A percentile compares a stretch with the other conserved stretches of the same genome.
phyloP scores from a whole-genome alignment of 768 basidiomycete genomes.

The Suillus alpinus region DNA sequence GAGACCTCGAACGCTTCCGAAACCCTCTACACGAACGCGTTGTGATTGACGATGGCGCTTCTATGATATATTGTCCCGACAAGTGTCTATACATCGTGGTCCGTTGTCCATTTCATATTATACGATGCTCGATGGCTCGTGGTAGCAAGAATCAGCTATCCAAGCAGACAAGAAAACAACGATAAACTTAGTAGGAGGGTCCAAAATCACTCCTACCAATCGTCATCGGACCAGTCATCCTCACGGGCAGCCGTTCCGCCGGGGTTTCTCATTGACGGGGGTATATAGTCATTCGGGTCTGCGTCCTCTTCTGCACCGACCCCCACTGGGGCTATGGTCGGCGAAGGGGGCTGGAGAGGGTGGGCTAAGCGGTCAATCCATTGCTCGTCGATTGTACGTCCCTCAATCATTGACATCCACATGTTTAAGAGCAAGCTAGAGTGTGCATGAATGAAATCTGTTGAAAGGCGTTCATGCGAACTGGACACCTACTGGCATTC shows the following conservation, averaged over 20 bases:
- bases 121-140: background rate
- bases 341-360: slow-evolving; percentile 14
- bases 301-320: background rate
- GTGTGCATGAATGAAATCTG: slow-evolving; percentile 1
- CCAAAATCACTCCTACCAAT: slow-evolving; percentile 18
- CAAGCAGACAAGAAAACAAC: background rate
- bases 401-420: slow-evolving; percentile 47
- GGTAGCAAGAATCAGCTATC: background rate
- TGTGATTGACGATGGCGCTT: background rate
- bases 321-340: slow-evolving; percentile 4
- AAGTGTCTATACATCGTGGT: background rate
- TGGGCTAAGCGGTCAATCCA: slow-evolving; percentile 17
- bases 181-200: background rate
- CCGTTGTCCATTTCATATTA: background rate
- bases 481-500: slow-evolving; percentile 43
- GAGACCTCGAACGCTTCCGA: background rate
- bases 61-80: background rate
- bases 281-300: slow-evolving; percentile 18
- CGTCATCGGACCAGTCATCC: slow-evolving; percentile 28
- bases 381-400: slow-evolving; percentile 46
- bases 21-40: background rate
- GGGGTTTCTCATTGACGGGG: slow-evolving; percentile 7
- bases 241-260: slow-evolving; percentile 12
- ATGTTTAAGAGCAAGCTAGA: slow-evolving; percentile 40
- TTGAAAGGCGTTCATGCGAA: background rate